Conservation (phyloP, 2,329 filamentous ascomycete genomes). For the Lizonia empirigonia region DNA sequence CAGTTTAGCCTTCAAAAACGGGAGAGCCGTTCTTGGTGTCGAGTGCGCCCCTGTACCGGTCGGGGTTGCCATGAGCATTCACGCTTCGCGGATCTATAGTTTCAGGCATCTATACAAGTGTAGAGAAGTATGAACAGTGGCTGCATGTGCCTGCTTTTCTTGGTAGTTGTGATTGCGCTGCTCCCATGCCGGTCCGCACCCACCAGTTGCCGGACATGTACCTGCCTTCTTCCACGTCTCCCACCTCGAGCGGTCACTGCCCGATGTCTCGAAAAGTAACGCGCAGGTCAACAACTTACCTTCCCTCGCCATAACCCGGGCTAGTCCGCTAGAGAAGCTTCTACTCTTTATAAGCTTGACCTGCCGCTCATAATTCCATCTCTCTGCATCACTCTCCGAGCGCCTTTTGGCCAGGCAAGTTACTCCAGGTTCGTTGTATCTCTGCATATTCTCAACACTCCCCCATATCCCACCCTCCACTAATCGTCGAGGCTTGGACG, state of each 20-base stretch:
- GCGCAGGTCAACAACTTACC: background rate
- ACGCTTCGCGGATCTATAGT: background rate
- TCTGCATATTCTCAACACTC: background rate
- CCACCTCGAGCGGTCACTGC: background rate
- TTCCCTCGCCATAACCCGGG: background rate
- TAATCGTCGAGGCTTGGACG: background rate
- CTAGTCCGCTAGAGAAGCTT: background rate
- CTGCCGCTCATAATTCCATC: conserved; percentile 3
- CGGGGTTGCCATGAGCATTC: background rate
- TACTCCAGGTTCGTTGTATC: background rate
- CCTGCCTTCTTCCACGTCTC: background rate
- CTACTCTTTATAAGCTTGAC: conserved; percentile 11
- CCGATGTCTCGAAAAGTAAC: background rate
- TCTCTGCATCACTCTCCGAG: conserved; percentile 18
- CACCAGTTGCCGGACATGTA: background rate
- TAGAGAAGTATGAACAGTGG: background rate
- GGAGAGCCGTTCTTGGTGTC: background rate
- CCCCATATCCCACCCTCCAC: background rate
- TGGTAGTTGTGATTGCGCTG: background rate
- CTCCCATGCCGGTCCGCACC: background rate
- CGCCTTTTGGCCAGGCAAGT: background rate
- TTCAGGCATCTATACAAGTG: background rate
- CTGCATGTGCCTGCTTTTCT: background rate
- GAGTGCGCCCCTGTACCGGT: background rate
- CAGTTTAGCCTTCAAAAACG: background rate